Evolutionary conservation across 2,329 filamentous ascomycete genomes (phyloP), one percentile per base, ranked within the genome.

Genomic region (Aspergillus hiratsukae): DNA sequence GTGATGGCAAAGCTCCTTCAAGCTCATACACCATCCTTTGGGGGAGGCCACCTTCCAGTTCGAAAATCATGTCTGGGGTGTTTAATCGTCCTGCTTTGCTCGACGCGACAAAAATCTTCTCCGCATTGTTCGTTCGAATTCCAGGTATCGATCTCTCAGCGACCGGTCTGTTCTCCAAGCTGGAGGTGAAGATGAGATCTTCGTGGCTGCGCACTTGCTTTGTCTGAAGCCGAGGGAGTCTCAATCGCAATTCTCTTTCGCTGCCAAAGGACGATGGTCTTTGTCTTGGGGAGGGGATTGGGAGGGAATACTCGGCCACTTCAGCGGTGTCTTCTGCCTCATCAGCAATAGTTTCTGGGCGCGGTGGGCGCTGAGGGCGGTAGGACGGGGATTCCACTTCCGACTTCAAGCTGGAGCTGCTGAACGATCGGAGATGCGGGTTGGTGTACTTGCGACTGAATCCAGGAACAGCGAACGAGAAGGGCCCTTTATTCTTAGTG

Each of bases 21-120:
- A 75, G 66, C 52, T 75, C 72, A 56, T 68, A 74, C 28, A 75
- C 58, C 17, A 66, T 64, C 7, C 64, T 62, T 0, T 67, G 62
- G 1, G 63, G 53, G 19, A 61, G 55, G 4, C 62, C 50, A 9
- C 63, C 60, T 35, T 65, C 64, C 8, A 63, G 60, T 43, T 65
- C 62, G n/a, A 54, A 58, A 17, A 58, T 60, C 19, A 62, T 61
- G 17, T 63, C 53, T 40, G 61, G 54, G 3, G 64, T 59, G 19
- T 54, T 51, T 1, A 55, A 50, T 1, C 58, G 53, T 1, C 59
- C 59, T 51, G 58, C 52, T 48, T 62, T 67, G 50, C 60, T 64
- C 29, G 58, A 58, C 2, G 58, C 52, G 4, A 67, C 59, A 40
- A 66, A 59, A 6, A 69, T 65, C 49, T 69, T 70, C 23, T 69